A percentile compares a stretch with the other conserved stretches of the same genome.
Conservation (phyloP, 805 yeast genomes). For the Jamesozyma spencerorum region DNA sequence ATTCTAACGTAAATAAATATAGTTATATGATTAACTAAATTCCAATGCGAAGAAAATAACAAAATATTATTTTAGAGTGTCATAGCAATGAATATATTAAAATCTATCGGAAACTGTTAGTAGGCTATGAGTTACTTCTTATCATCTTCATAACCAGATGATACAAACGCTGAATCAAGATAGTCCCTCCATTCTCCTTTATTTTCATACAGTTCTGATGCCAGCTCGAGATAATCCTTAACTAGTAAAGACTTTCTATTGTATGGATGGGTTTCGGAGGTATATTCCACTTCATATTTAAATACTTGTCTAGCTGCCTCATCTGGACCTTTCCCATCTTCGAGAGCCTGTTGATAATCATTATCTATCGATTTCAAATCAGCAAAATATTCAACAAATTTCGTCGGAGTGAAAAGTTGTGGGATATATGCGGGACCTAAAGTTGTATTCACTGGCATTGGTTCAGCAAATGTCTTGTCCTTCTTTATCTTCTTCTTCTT, state of each 20-base stretch:
- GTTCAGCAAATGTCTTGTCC: conserved; percentile 56
- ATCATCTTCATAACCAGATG: conserved; percentile 51
- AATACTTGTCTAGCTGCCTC: conserved; percentile 41
- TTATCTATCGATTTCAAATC: conserved; percentile 46
- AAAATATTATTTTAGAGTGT: no score
- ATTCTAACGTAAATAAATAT: background rate
- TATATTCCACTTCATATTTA: conserved; percentile 55
- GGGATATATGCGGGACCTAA: conserved; percentile 71
- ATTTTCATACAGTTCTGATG: conserved; percentile 43
- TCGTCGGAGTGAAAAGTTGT: conserved; percentile 63
- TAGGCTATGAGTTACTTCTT: background rate
- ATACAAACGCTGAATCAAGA: conserved; percentile 51
- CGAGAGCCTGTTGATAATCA: conserved; percentile 36
- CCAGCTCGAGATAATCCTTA: conserved; percentile 52
- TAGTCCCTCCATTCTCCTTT: conserved; percentile 48
- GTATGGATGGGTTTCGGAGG: conserved; percentile 54
- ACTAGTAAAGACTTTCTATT: conserved; percentile 48
- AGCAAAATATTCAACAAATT: conserved; percentile 66
- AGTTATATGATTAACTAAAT: background rate
- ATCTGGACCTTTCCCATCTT: conserved; percentile 51
- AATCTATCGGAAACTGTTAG: background rate
- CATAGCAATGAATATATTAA: background rate
- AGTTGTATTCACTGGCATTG: conserved; percentile 44
- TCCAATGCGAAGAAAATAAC: no score
- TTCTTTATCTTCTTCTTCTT: conserved; percentile 11